Evolutionary conservation across 352 stramenopile species (phyloP).

Genomic region (Thalassiosira hispida): DNA sequence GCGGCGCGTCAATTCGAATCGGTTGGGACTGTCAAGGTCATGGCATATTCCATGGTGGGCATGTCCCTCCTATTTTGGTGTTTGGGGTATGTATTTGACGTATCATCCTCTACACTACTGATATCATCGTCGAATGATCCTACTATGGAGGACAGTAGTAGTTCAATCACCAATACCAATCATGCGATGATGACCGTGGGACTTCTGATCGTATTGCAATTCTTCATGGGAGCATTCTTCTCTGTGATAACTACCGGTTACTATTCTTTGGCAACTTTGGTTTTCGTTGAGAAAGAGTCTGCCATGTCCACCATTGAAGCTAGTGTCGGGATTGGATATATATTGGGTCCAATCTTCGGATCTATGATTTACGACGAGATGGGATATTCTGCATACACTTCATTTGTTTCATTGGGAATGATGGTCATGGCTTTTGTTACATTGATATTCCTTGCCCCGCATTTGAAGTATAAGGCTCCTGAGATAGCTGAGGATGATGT

Average conservation of each 20-base stretch:
- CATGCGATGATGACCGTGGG: background rate
- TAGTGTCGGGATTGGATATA: constrained; percentile 36
- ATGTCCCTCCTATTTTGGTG: constrained; percentile 43
- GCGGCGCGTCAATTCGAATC: constrained; percentile 33
- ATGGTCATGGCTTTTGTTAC: constrained; percentile 34
- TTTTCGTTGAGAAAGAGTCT: constrained; percentile 37
- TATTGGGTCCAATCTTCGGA: constrained; percentile 44
- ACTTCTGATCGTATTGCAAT: constrained; percentile 25
- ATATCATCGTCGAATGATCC: background rate
- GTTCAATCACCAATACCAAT: background rate
- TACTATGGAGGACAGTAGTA: background rate
- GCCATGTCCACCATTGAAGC: constrained; percentile 51
- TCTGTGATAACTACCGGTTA: constrained; percentile 53
- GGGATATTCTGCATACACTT: constrained; percentile 33
- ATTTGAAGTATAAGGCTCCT: constrained; percentile 9
- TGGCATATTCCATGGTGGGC: constrained; percentile 28
- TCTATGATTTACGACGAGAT: constrained; percentile 44
- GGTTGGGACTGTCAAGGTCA: constrained; percentile 29
- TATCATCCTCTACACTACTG: background rate
- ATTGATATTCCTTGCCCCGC: constrained; percentile 31
- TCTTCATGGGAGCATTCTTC: constrained; percentile 39
- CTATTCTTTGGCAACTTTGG: constrained; percentile 50
- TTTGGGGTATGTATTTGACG: constrained; percentile 37
- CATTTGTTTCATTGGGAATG: constrained; percentile 22
- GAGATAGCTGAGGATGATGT: constrained; percentile 8